Percentiles rank a stretch among this genome's conserved stretches.
These are phyloP conservation scores for Fusarium udum DNA, from an alignment of 2,329 filamentous ascomycete species.

Conservation along the genomic window DNA sequence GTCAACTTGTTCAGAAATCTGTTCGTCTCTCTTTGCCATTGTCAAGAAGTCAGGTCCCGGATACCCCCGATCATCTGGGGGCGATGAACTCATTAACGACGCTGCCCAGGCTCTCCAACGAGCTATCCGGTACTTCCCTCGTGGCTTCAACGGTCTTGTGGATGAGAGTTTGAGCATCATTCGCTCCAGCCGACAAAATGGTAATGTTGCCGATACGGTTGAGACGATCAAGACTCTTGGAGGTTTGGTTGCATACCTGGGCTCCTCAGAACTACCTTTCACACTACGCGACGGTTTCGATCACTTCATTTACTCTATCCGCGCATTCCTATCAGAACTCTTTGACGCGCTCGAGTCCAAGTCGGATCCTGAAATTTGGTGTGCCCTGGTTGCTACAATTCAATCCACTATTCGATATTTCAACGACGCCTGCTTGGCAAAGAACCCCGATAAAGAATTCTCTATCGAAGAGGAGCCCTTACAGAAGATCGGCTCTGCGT, in stretches of 20 bases:
- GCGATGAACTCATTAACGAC: slow-evolving; percentile 54
- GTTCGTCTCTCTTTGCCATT: slow-evolving; percentile 48
- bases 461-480: slow-evolving; percentile 34
- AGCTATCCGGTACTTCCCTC: slow-evolving; percentile 48
- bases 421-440: slow-evolving; percentile 52
- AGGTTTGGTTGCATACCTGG: slow-evolving; percentile 58
- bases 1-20: slow-evolving; percentile 51
- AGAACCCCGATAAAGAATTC: slow-evolving; percentile 34
- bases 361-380: slow-evolving; percentile 49
- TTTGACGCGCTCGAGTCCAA: slow-evolving; percentile 48
- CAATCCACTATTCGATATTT: slow-evolving; percentile 51
- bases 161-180: slow-evolving; percentile 42
- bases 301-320: slow-evolving; percentile 54
- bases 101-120: slow-evolving; percentile 53
- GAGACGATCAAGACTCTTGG: slow-evolving; percentile 51
- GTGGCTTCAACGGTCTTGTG: slow-evolving; percentile 49
- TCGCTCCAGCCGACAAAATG: slow-evolving; percentile 35
- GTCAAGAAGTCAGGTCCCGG: slow-evolving; percentile 38
- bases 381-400: slow-evolving; percentile 50
- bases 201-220: slow-evolving; percentile 32
- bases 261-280: slow-evolving; percentile 55
- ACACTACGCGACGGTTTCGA: slow-evolving; percentile 43
- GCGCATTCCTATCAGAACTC: slow-evolving; percentile 50
- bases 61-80: slow-evolving; percentile 30
- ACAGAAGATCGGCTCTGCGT: slow-evolving; percentile 39